These are phyloP conservation scores for Arthrocladium fulminans DNA, from an alignment of 2,329 filamentous ascomycete species.

Conservation along the genomic window DNA sequence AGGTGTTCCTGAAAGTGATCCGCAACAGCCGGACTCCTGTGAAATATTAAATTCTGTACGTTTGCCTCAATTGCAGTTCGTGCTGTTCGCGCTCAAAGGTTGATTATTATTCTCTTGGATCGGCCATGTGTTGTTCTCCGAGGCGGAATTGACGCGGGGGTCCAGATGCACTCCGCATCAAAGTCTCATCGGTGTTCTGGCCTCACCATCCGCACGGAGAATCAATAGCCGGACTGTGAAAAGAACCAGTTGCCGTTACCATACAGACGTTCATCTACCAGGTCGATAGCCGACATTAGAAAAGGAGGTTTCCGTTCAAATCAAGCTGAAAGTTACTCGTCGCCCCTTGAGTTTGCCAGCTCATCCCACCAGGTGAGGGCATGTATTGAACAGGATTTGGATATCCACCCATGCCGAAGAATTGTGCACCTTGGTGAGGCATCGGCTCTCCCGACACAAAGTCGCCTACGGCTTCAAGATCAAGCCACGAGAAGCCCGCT, in stretches of 20 bases:
- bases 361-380: slow-evolving; percentile 13
- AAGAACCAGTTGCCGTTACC: background rate
- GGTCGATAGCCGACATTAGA: slow-evolving; percentile 16
- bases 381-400: slow-evolving; percentile 14
- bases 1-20: background rate
- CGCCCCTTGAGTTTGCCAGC: slow-evolving; percentile 25
- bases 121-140: background rate
- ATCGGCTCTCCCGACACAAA: slow-evolving; percentile 42
- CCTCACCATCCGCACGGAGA: background rate
- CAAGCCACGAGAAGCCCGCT: slow-evolving; percentile 53
- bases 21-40: background rate
- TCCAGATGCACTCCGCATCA: background rate
- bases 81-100: background rate
- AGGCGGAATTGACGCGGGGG: slow-evolving; percentile 2
- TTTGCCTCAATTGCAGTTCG: background rate
- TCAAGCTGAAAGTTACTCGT: slow-evolving; percentile 25
- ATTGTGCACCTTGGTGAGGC: slow-evolving; percentile 10
- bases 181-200: background rate
- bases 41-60: no score
- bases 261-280: background rate
- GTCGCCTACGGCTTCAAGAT: slow-evolving; percentile 52
- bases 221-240: background rate
- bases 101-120: background rate
- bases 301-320: slow-evolving; percentile 25
- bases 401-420: slow-evolving; percentile 16